Evolutionary conservation across 192 early-diverging fungal species (phyloP).

Genomic region (Diversispora epigaea): DNA sequence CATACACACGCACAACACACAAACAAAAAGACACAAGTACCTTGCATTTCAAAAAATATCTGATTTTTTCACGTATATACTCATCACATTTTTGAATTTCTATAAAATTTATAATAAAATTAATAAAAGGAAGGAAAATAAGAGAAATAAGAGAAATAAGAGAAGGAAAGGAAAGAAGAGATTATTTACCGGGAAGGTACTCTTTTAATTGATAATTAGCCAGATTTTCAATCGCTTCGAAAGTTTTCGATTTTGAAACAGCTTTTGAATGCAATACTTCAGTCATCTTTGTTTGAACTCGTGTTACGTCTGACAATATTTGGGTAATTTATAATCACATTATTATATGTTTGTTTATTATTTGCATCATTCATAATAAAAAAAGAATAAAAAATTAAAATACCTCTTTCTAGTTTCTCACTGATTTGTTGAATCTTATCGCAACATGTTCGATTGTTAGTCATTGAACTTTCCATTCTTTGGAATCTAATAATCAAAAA

Average conservation of each 20-base stretch:
- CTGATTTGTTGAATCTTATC: neutral
- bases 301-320: constrained; percentile 1
- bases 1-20: neutral
- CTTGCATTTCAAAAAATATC: constrained; percentile 16
- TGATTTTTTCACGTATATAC: constrained; percentile 23
- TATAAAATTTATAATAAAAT: neutral
- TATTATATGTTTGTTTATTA: neutral
- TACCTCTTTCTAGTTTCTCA: constrained; percentile 28
- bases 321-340: too few species aligned
- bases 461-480: neutral
- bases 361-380: neutral
- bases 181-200: constrained; percentile 38
- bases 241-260: constrained; percentile 33
- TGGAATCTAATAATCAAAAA: too few species aligned
- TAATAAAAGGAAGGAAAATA: neutral
- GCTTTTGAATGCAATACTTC: constrained; percentile 34
- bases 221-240: constrained; percentile 50
- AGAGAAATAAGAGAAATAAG: neutral
- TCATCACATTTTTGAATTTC: constrained; percentile 19
- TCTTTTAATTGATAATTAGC: constrained; percentile 47
- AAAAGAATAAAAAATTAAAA: neutral
- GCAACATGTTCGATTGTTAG: neutral
- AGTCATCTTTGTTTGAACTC: neutral
- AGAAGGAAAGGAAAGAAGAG: neutral
- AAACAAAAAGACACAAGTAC: neutral